These are phyloP conservation scores for Pythium folliculosum DNA, from an alignment of 352 stramenopile species.

Conservation along the genomic window DNA sequence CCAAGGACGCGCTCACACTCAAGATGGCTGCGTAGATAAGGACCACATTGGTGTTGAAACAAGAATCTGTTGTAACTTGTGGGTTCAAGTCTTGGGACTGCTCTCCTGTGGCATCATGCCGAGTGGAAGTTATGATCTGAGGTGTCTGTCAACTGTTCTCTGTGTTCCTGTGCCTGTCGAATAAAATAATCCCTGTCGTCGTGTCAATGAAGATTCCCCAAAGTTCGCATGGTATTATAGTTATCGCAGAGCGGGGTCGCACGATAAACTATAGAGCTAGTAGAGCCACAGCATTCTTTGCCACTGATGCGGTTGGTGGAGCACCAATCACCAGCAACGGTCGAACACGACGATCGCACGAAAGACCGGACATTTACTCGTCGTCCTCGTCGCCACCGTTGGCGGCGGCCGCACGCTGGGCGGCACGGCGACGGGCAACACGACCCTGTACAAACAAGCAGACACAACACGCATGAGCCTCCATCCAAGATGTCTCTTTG, in stretches of 20 bases:
- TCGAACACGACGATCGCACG: slow-evolving; percentile 23
- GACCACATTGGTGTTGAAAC: no score
- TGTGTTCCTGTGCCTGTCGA: not conserved
- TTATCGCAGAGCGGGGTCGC: slow-evolving; percentile 42
- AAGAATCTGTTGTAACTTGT: no score
- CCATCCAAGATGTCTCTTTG: slow-evolving; percentile 21
- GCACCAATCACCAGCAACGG: slow-evolving; percentile 11
- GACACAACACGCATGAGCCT: slow-evolving; percentile 23
- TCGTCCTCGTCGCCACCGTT: slow-evolving; percentile 87
- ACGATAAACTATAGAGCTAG: slow-evolving; percentile 34
- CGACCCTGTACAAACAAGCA: slow-evolving; percentile 71
- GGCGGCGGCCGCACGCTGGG: slow-evolving; percentile 90
- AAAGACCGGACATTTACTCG: slow-evolving; percentile 60
- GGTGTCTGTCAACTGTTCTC: not conserved
- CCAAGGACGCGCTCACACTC: slow-evolving; percentile 58
- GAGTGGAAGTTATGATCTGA: no score
- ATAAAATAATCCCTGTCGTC: not conserved
- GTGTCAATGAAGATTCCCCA: slow-evolving; percentile 49
- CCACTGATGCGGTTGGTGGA: slow-evolving; percentile 11
- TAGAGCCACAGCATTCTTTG: slow-evolving; percentile 30
- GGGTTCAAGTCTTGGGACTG: no score
- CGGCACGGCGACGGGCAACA: slow-evolving; percentile 94
- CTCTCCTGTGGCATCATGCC: no score
- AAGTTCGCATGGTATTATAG: slow-evolving; percentile 89
- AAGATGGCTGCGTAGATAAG: slow-evolving; percentile 20